Evolutionary conservation across 306 rosid genomes (phyloP).

Genomic region (Cyamopsis tetragonoloba): DNA sequence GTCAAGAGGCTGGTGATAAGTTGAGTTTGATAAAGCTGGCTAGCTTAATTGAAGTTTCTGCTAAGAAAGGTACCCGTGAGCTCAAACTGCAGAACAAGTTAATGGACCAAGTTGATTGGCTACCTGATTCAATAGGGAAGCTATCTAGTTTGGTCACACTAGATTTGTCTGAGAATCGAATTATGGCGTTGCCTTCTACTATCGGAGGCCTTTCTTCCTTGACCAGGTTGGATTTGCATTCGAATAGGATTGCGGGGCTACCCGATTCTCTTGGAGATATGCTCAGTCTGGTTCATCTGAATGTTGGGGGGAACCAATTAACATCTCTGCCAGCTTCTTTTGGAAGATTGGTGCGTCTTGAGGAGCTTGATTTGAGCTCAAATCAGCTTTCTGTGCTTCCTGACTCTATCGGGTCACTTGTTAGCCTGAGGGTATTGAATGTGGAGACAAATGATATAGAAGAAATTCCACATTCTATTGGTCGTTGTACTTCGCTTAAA

Average conservation of each 20-base stretch:
- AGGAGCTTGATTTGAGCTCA: constrained; percentile 64
- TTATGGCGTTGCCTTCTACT: constrained; percentile 45
- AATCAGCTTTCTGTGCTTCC: constrained; percentile 51
- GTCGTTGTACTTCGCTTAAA: constrained; percentile 48
- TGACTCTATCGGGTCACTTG: constrained; percentile 55
- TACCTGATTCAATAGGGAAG: constrained; percentile 66
- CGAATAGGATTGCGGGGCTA: constrained; percentile 44
- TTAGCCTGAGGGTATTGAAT: constrained; percentile 46
- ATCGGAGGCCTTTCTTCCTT: constrained; percentile 58
- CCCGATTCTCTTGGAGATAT: constrained; percentile 56
- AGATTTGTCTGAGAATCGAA: constrained; percentile 62
- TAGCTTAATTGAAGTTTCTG: constrained; percentile 55
- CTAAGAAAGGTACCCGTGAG: constrained; percentile 48
- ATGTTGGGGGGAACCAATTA: constrained; percentile 53
- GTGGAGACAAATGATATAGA: constrained; percentile 66
- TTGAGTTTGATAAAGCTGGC: constrained; percentile 60
- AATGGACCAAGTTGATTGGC: constrained; percentile 64
- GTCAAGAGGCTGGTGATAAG: constrained; percentile 52
- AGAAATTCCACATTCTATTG: constrained; percentile 61
- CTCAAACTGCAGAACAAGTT: constrained; percentile 49
- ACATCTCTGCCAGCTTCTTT: constrained; percentile 50
- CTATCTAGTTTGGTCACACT: constrained; percentile 46
- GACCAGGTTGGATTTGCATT: constrained; percentile 54
- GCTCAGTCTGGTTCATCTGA: constrained; percentile 44
- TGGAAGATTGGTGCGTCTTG: constrained; percentile 54